Evolutionary conservation across 768 basidiomycete genomes (phyloP).

Genomic region (Mrakia gelida): DNA sequence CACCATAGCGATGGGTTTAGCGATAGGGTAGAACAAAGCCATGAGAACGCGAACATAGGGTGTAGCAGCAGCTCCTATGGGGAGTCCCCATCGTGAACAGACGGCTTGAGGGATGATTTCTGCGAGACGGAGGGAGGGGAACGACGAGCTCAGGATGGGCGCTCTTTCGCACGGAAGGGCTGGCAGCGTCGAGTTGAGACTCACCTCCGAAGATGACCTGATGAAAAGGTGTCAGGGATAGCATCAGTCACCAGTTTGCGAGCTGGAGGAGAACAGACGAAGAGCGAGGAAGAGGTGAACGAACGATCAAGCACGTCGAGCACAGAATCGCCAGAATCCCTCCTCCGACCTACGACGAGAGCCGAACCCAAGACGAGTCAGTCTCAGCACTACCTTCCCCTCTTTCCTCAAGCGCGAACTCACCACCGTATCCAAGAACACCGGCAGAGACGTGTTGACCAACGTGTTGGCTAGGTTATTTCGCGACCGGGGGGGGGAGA

Average conservation of each 20-base stretch:
- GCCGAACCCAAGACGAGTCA: too few species aligned
- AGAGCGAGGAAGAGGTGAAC: not conserved
- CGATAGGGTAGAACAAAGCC: slow-evolving; percentile 39
- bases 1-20: slow-evolving; percentile 41
- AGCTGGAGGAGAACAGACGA: not conserved
- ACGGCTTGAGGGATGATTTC: slow-evolving; percentile 24
- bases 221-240: not conserved
- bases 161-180: not conserved
- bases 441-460: slow-evolving; percentile 1
- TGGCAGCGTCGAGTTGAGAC: not conserved
- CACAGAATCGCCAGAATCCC: not conserved
- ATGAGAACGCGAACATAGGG: slow-evolving; percentile 37
- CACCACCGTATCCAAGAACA: slow-evolving; percentile 21
- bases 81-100: slow-evolving; percentile 35
- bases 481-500: too few species aligned
- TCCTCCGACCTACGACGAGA: slow-evolving; percentile 10
- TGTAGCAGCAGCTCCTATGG: slow-evolving; percentile 40
- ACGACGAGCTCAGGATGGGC: not conserved
- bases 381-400: too few species aligned
- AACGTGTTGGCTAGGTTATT: slow-evolving; percentile 10
- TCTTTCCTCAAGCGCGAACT: not conserved
- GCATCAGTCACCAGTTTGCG: not conserved
- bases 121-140: not conserved
- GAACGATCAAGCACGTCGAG: slow-evolving; percentile 6
- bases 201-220: not conserved